Conservation (phyloP, 768 basidiomycete genomes). For the Auriscalpium orientale region DNA sequence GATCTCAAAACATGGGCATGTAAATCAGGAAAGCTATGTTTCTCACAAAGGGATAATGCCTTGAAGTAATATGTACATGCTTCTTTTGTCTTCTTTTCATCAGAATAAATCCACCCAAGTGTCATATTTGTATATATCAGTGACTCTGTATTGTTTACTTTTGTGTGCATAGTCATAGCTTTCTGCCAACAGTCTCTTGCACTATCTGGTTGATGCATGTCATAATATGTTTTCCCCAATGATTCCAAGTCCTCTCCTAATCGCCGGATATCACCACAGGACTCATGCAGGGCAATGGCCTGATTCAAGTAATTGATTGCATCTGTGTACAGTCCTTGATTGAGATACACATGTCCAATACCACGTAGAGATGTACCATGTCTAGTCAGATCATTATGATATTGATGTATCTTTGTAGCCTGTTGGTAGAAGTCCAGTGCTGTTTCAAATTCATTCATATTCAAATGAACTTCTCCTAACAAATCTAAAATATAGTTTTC, state of each 20-base stretch:
- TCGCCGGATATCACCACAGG: background rate
- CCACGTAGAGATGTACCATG: background rate
- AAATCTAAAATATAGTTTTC: no score
- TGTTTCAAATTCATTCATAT: no score
- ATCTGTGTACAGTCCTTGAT: background rate
- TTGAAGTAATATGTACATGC: background rate
- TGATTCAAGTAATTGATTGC: background rate
- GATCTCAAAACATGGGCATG: background rate
- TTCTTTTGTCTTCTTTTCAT: background rate
- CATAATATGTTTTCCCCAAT: background rate
- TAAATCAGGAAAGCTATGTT: background rate
- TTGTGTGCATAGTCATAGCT: background rate
- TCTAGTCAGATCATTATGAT: background rate
- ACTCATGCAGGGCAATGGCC: background rate
- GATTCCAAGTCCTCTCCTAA: no score
- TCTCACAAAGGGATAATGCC: background rate
- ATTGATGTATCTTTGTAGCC: background rate
- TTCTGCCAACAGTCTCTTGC: background rate
- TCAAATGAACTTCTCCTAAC: no score
- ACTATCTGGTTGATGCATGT: background rate
- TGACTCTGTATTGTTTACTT: background rate
- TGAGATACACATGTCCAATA: background rate
- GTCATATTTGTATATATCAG: background rate
- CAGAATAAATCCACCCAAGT: background rate
- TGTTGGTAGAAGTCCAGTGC: background rate